Base-by-base conservation (phyloP, 1,284 basidiomycete species). In the Mycena citricolor region DNA sequence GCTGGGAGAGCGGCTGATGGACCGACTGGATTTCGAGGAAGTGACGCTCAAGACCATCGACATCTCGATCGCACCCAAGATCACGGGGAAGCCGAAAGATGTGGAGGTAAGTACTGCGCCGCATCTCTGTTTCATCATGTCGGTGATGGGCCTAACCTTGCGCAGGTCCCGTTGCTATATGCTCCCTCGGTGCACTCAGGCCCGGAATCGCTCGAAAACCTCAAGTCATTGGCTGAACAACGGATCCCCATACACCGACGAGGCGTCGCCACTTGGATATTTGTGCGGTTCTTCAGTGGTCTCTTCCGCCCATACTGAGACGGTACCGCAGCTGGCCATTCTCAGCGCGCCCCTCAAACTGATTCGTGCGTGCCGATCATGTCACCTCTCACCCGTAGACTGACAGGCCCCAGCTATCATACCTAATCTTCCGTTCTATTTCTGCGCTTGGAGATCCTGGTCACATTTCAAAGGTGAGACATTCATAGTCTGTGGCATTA, bases 381-480 rank as follows among this genome's bases (percentile, higher is more conserved):
- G 28, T 24, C 34, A 32, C 22, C 24, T 30, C 10, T 19, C n/a
- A 8, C 20, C 10, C 14, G 2, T 29, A 22, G 21, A 14, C 43
- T 22, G 24, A 33, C 12, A 17, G 5, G 11, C 17, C 13, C 14
- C 40, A 89, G 86, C 88, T 11, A 64, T 90, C 43, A 80, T 90
- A 61, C 87, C 87, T 21, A 90, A 90, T 61, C 65, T 90, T 20
- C 87, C 87, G 0, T 84, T 90, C 63, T 89, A 90, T 68, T 90
- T 87, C 64, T 89, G 86, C 54, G 76, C 73, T 2, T 90, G 88
- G 87, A 70, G 87, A 38, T 79, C 85, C 30, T 90, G 86, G 85
- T 83, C 81, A 26, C 87, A 90, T 61, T 86, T 81, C 59, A 77
- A 71, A 74, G 86, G 86, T 83, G 42, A 13, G 48, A 41, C 26